Conservation (phyloP, 129 eudicot species). For the Gnaphalium uliginosum region DNA sequence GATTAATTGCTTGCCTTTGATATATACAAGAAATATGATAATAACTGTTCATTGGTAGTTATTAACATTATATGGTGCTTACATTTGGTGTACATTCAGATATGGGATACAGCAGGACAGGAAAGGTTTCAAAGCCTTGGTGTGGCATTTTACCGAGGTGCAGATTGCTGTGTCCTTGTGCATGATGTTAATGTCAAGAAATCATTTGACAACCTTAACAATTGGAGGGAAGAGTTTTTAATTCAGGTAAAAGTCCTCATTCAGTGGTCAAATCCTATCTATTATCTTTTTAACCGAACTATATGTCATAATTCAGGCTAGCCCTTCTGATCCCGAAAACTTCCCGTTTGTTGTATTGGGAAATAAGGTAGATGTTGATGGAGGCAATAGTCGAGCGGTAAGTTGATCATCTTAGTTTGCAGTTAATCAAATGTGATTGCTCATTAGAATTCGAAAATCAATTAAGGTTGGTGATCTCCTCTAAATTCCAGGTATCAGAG, state of each 20-base stretch:
- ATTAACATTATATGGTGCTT: conserved; percentile 6
- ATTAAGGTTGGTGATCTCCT: conserved; percentile 23
- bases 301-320: background rate
- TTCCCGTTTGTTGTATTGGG: conserved; percentile 63
- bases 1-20: too few relatives aligned
- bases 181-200: conserved; percentile 61
- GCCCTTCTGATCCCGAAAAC: conserved; percentile 51
- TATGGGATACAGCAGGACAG: conserved; percentile 49
- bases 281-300: background rate
- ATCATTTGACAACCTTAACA: conserved; percentile 55
- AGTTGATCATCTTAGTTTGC: background rate
- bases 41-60: background rate
- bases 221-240: conserved; percentile 59
- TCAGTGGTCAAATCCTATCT: background rate
- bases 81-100: conserved; percentile 30
- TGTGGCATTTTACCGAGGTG: conserved; percentile 63
- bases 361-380: conserved; percentile 64
- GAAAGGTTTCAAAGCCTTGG: conserved; percentile 18
- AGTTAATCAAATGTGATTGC: background rate
- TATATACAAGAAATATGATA: background rate
- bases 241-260: conserved; percentile 16
- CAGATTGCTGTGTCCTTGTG: conserved; percentile 59
- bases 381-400: conserved; percentile 70
- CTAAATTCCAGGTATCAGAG: conserved; percentile 45
- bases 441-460: background rate